Conservation (phyloP, 305 asterid species). For the Salvia sclarea region DNA sequence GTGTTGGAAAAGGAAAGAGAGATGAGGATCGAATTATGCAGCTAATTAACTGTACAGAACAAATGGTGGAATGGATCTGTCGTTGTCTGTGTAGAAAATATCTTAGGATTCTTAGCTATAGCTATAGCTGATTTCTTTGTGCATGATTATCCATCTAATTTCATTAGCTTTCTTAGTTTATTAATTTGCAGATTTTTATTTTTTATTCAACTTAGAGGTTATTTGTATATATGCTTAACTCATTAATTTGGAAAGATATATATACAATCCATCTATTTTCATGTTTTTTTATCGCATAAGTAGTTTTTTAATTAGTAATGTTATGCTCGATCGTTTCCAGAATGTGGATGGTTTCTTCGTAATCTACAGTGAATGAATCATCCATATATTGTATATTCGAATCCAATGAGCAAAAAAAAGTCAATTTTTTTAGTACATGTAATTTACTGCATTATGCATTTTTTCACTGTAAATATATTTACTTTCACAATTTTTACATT, state of each 20-base stretch:
- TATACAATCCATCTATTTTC: no score
- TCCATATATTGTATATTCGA: no score
- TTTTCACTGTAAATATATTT: no score
- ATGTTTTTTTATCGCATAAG: no score
- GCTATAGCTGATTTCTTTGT: constrained; percentile 21
- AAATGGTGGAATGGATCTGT: constrained; percentile 7
- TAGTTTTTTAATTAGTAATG: no score
- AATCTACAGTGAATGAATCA: no score
- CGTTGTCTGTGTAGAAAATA: constrained; percentile 21
- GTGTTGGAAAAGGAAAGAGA: background rate
- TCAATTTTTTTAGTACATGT: no score
- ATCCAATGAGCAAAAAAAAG: no score
- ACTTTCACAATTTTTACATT: no score
- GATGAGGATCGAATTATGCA: background rate
- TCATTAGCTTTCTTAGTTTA: constrained; percentile 5
- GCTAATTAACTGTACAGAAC: constrained; percentile 33
- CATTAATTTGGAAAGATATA: constrained; percentile 23
- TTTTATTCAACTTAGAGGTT: background rate
- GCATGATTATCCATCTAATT: constrained; percentile 10
- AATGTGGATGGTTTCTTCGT: no score
- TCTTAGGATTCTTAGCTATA: constrained; percentile 21
- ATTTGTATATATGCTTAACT: constrained; percentile 19
- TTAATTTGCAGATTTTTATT: constrained; percentile 1
- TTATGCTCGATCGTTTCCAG: no score
- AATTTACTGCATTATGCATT: no score